Evolutionary conservation across 169 alveolate species (phyloP).

Genomic region (Plasmodium coatneyi): DNA sequence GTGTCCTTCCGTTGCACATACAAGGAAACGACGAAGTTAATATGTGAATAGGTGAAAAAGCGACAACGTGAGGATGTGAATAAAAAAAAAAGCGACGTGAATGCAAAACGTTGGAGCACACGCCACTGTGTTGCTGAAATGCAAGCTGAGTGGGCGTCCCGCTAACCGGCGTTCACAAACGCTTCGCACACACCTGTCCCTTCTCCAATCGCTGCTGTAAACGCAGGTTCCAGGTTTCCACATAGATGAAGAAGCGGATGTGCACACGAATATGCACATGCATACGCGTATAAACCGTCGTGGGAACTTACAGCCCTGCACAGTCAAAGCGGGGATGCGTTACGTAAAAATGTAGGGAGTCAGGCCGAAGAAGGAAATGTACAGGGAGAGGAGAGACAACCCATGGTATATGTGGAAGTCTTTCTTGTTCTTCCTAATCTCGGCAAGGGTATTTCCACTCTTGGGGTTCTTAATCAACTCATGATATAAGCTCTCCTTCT

Average conservation of each 20-base stretch:
- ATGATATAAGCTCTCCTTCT: constrained; percentile 44
- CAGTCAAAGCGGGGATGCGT: not conserved
- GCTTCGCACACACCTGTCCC: not conserved
- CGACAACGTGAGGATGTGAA: not conserved
- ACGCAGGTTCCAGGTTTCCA: not conserved
- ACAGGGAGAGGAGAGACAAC: constrained; percentile 28
- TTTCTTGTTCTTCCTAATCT: constrained; percentile 45
- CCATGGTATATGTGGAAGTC: constrained; percentile 66
- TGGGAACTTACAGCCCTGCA: not conserved
- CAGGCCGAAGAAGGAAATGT: constrained; percentile 54
- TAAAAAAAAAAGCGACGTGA: not conserved
- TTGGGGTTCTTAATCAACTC: constrained; percentile 30
- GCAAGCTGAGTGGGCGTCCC: not conserved
- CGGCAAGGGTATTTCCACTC: constrained; percentile 8
- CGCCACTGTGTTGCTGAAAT: not conserved
- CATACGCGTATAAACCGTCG: not conserved
- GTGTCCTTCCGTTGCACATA: not conserved
- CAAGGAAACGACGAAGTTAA: not conserved
- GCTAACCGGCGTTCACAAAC: not conserved
- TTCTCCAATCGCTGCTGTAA: too few relatives aligned
- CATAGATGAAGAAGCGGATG: not conserved
- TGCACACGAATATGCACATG: not conserved
- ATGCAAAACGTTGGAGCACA: not conserved
- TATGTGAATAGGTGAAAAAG: not conserved
- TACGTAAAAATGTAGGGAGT: constrained; percentile 72